Percentiles rank a stretch among this genome's conserved stretches.
phyloP scores from a whole-genome alignment of 495 filamentous ascomycete genomes.

The Aspergillus coremiiformis region DNA sequence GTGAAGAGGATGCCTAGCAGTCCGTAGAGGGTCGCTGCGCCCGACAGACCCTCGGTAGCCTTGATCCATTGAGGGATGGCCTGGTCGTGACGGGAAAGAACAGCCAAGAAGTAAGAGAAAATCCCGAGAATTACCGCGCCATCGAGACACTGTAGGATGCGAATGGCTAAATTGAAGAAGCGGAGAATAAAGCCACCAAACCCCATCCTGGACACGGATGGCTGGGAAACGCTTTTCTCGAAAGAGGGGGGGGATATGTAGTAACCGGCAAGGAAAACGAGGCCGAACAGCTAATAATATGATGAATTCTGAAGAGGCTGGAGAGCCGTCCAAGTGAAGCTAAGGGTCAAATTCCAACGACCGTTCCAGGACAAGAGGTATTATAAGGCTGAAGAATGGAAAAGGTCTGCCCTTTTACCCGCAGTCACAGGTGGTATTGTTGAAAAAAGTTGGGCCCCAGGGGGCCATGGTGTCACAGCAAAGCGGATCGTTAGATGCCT shows the following conservation, averaged over 20 bases:
- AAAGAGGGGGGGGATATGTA: background rate
- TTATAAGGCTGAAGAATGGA: conserved; percentile 1
- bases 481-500: conserved; percentile 3
- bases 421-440: conserved; percentile 15
- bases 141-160: conserved; percentile 63
- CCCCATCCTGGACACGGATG: conserved; percentile 27
- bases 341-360: background rate
- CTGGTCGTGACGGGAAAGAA: conserved; percentile 50
- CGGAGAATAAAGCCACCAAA: conserved; percentile 54
- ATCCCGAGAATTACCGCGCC: conserved; percentile 67
- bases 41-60: conserved; percentile 77
- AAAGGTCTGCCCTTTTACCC: conserved; percentile 1
- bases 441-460: conserved; percentile 6
- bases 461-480: background rate
- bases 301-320: background rate
- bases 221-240: background rate
- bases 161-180: conserved; percentile 54
- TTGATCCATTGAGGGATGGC: conserved; percentile 55
- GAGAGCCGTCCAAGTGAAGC: background rate
- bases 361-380: background rate
- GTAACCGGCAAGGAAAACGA: background rate
- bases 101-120: conserved; percentile 55
- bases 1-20: conserved; percentile 62
- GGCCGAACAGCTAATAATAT: background rate
- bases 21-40: conserved; percentile 63